A percentile compares a stretch with the other conserved stretches of the same genome.
phyloP scores from a whole-genome alignment of 2,329 filamentous ascomycete species.

The Fusarium graminum region DNA sequence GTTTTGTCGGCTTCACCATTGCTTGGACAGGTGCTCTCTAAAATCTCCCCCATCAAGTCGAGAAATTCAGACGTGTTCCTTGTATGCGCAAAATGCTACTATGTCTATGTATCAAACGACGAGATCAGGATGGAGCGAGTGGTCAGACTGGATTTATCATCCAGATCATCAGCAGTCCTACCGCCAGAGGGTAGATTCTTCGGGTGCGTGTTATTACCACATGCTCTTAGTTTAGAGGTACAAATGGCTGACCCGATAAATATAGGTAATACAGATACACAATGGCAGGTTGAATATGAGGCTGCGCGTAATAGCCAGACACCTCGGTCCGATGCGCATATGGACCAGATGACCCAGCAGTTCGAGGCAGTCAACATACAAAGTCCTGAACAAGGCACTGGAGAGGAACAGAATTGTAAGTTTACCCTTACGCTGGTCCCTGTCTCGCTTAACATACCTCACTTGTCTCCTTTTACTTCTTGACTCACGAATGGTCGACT shows the following conservation, averaged over 20 bases:
- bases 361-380: slow-evolving; percentile 40
- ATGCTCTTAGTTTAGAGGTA: neutral
- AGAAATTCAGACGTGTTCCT: slow-evolving; percentile 20
- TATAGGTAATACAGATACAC: slow-evolving; percentile 45
- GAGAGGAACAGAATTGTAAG: slow-evolving; percentile 44
- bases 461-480: neutral
- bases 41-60: slow-evolving; percentile 10
- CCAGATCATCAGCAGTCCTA: slow-evolving; percentile 47
- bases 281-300: slow-evolving; percentile 45
- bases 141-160: slow-evolving; percentile 51
- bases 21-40: neutral
- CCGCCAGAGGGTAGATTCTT: slow-evolving; percentile 46
- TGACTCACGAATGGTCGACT: slow-evolving; percentile 5
- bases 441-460: neutral
- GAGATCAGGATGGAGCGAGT: slow-evolving; percentile 41
- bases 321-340: slow-evolving; percentile 41
- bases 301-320: slow-evolving; percentile 33
- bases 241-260: slow-evolving; percentile 15
- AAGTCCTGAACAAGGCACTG: slow-evolving; percentile 29
- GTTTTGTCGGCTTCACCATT: slow-evolving; percentile 5
- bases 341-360: slow-evolving; percentile 45
- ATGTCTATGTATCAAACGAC: slow-evolving; percentile 48
- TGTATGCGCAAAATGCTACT: slow-evolving; percentile 48
- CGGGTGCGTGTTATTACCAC: slow-evolving; percentile 45
- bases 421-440: neutral